phyloP scores from a whole-genome alignment of 805 yeast genomes.

The Grigorovia transvaalensis region DNA sequence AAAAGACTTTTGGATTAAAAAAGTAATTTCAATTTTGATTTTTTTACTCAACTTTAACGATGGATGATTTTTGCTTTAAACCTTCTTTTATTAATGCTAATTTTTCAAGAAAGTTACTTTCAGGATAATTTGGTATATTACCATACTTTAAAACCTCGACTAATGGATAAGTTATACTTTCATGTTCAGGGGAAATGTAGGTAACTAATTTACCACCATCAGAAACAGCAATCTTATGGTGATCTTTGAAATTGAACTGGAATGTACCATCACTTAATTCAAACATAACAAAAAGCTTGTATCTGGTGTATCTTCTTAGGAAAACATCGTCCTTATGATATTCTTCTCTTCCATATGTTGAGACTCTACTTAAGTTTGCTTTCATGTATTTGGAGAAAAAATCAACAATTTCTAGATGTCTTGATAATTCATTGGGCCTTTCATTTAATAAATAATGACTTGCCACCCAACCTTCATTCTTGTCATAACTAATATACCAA shows the following conservation, averaged over 20 bases:
- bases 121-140: conserved; percentile 37
- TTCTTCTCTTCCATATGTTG: conserved; percentile 42
- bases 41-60: conserved; percentile 18
- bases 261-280: conserved; percentile 84
- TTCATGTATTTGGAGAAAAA: conserved; percentile 89
- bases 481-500: conserved; percentile 48
- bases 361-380: conserved; percentile 73
- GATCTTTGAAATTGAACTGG: conserved; percentile 94
- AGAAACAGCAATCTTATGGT: conserved; percentile 75
- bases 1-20: neutral
- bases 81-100: conserved; percentile 56
- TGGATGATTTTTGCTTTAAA: conserved; percentile 32
- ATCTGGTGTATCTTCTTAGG: conserved; percentile 73
- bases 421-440: conserved; percentile 41
- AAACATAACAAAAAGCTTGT: conserved; percentile 76
- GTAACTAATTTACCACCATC: conserved; percentile 68
- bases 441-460: conserved; percentile 35
- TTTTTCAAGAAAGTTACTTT: conserved; percentile 37
- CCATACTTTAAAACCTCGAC: conserved; percentile 39
- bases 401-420: conserved; percentile 76
- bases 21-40: neutral
- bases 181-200: conserved; percentile 69
- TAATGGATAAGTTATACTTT: conserved; percentile 55
- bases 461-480: conserved; percentile 43
- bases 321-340: conserved; percentile 56